These are phyloP conservation scores for Candida palmyrensis DNA, from an alignment of 805 yeast genomes.

Conservation along the genomic window DNA sequence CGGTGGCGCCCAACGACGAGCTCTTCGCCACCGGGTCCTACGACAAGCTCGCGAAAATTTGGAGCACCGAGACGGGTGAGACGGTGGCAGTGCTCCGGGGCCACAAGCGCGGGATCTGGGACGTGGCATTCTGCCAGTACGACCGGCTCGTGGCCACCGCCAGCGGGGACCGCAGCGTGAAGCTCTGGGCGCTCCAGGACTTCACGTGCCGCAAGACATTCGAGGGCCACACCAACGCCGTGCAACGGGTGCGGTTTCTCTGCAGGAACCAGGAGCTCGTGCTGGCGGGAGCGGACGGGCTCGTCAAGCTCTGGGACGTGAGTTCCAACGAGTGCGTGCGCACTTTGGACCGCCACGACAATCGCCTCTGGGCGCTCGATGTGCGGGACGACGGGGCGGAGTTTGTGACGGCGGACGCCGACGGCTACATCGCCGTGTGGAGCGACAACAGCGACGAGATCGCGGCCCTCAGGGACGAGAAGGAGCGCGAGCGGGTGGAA, in stretches of 20 bases:
- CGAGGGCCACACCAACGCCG: constrained; percentile 93
- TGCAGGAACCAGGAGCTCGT: constrained; percentile 63
- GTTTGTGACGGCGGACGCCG: constrained; percentile 89
- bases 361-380: constrained; percentile 90
- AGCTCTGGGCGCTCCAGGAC: constrained; percentile 82
- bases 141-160: constrained; percentile 76
- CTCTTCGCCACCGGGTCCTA: constrained; percentile 90
- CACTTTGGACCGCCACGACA: constrained; percentile 87
- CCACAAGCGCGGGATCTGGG: constrained; percentile 95
- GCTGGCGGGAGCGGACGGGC: constrained; percentile 90
- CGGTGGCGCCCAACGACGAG: constrained; percentile 86
- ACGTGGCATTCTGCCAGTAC: constrained; percentile 72
- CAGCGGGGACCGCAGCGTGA: constrained; percentile 89
- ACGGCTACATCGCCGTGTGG: constrained; percentile 89
- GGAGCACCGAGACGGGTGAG: constrained; percentile 87
- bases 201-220: constrained; percentile 74
- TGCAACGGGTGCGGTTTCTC: constrained; percentile 73
- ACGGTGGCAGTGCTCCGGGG: constrained; percentile 79
- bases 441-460: constrained; percentile 73
- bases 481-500: constrained; percentile 57
- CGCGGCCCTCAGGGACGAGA: constrained; percentile 36
- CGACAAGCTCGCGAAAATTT: constrained; percentile 85
- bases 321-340: constrained; percentile 68
- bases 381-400: constrained; percentile 59
- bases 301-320: constrained; percentile 85